Base-by-base conservation (phyloP, 306 rosid species). In the Glycine tomentella region DNA sequence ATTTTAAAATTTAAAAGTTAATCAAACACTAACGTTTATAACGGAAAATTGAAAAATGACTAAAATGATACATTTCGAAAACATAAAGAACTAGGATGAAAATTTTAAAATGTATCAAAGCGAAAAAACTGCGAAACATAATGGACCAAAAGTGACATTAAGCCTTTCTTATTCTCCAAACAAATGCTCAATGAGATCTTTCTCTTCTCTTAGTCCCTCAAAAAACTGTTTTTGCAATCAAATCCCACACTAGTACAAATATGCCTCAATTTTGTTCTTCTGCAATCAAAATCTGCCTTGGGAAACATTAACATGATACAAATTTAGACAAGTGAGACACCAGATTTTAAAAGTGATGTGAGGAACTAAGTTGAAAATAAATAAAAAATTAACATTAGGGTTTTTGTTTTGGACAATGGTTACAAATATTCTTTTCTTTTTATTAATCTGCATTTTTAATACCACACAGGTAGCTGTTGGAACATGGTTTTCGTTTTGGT, bases 401-500 rank as follows among this genome's bases (percentile, higher is more conserved):
- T 34, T 40, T 66, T 52, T 36, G 6, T 44, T 31, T 45, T 17
- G 4, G 48, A 56, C 16, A 3, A 8, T 57, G 75, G 69, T 20
- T 69, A 46, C 42, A 67, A 15, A 10, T 61, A 16, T 45, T 15
- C 16, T 44, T 68, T 74, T 50, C 31, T 64, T 77, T 46, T 20
- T 69, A 64, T 75, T 66, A 72, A 57, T 61, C 75, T 74, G 71
- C 70, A 80, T 17, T 70, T 84, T 40, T 80, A 16, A 36, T 82
- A 48, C 80, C 79, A 8, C 67, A 15, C 99, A 95, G 99, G 91
- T 86, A 78, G 98, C 96, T 34, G 94, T 91, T 77, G 98, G 96
- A 76, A 75, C 75, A 25, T 90, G 90, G 87, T 95, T 95, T 88
- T 90, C 98, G 8, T 88, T 86, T 90, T 95, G 99, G 99, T 80